These are phyloP conservation scores for Ochetophila trinervis DNA, from an alignment of 306 rosid genomes.

Conservation along the genomic window DNA sequence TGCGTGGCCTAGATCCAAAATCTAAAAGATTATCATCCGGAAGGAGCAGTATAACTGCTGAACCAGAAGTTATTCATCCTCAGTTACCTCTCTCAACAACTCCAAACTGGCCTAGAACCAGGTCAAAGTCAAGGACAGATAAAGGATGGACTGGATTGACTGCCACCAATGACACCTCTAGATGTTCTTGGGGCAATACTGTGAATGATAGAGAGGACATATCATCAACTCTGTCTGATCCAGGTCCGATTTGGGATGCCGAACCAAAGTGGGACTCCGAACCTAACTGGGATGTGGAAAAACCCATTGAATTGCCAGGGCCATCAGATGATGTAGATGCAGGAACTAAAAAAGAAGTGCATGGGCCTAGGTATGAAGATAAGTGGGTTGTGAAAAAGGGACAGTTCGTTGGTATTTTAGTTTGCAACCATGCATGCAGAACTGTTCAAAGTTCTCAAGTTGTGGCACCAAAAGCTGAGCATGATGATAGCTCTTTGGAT, in stretches of 20 bases:
- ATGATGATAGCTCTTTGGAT: slow-evolving; percentile 78
- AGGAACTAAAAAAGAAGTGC: slow-evolving; percentile 53
- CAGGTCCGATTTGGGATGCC: slow-evolving; percentile 98
- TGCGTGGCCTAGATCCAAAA: slow-evolving; percentile 93
- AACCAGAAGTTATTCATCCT: slow-evolving; percentile 94
- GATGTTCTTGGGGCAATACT: slow-evolving; percentile 78
- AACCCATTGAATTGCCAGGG: slow-evolving; percentile 89
- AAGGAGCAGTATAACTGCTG: slow-evolving; percentile 73
- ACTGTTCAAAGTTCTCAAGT: slow-evolving; percentile 96
- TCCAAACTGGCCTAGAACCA: slow-evolving; percentile 97
- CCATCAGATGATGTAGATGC: slow-evolving; percentile 61
- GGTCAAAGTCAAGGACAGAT: slow-evolving; percentile 90
- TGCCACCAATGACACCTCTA: slow-evolving; percentile 68
- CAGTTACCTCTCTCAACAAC: slow-evolving; percentile 86
- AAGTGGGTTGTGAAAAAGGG: slow-evolving; percentile 84
- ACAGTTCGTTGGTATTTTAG: slow-evolving; percentile 81
- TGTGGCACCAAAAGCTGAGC: slow-evolving; percentile 92
- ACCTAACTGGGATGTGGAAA: slow-evolving; percentile 81
- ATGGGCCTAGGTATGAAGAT: slow-evolving; percentile 51
- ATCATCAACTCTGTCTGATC: slow-evolving; percentile 95
- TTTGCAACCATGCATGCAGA: slow-evolving; percentile 96
- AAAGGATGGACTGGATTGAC: slow-evolving; percentile 90
- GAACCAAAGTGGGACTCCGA: slow-evolving; percentile 97
- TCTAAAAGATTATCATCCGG: slow-evolving; percentile 85
- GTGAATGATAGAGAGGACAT: slow-evolving; percentile 88